phyloP scores from a whole-genome alignment of 805 yeast genomes.

The Millerozyma miso region DNA sequence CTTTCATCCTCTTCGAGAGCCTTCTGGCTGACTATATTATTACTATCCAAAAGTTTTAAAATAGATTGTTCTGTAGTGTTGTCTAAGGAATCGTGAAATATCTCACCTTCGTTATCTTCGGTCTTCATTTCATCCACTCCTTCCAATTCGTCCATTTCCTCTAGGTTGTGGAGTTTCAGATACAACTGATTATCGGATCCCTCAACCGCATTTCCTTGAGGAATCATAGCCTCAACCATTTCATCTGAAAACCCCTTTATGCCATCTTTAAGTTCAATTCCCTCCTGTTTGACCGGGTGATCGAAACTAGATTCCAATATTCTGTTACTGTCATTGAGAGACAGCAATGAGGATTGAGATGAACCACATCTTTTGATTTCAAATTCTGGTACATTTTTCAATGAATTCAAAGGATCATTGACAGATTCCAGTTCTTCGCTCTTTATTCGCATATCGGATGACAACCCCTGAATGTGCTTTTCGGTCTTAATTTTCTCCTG shows the following conservation, averaged over 20 bases:
- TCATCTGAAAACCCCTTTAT: slow-evolving; percentile 40
- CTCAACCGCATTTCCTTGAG: slow-evolving; percentile 7
- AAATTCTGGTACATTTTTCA: slow-evolving; percentile 21
- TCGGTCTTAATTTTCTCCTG: slow-evolving; percentile 24
- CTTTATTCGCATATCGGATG: slow-evolving; percentile 23
- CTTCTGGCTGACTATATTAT: not conserved
- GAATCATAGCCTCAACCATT: slow-evolving; percentile 31
- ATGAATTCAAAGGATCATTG: slow-evolving; percentile 32
- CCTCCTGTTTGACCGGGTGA: slow-evolving; percentile 15
- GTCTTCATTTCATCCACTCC: not conserved
- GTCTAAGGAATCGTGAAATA: slow-evolving; percentile 29
- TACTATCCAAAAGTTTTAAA: slow-evolving; percentile 30
- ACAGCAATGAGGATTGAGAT: slow-evolving; percentile 38
- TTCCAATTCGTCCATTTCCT: not conserved
- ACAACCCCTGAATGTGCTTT: slow-evolving; percentile 32
- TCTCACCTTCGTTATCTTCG: slow-evolving; percentile 8
- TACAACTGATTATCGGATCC: slow-evolving; percentile 4
- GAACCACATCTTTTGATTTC: slow-evolving; percentile 30
- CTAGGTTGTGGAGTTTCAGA: not conserved
- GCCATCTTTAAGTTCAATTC: slow-evolving; percentile 38
- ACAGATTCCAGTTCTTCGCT: slow-evolving; percentile 7
- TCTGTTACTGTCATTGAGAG: slow-evolving; percentile 27
- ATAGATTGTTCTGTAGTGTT: slow-evolving; percentile 37
- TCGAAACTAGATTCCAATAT: slow-evolving; percentile 18
- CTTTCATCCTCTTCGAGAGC: not conserved